A percentile compares a stretch with the other conserved stretches of the same genome.
These are phyloP conservation scores for Coemansia sp. DNA, from an alignment of 192 early-diverging fungal species.

Conservation along the genomic window DNA sequence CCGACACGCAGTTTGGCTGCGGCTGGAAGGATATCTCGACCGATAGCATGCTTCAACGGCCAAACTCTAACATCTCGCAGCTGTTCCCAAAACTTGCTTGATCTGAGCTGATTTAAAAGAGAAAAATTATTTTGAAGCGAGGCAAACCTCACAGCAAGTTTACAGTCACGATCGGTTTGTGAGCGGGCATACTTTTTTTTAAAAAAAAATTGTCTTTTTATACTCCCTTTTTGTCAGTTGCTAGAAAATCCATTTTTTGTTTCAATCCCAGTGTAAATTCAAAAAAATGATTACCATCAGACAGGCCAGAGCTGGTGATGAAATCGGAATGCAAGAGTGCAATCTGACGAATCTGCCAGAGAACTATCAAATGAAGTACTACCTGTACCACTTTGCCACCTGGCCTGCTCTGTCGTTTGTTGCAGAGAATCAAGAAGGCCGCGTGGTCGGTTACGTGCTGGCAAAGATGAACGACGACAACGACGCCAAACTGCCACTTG, in stretches of 20 bases:
- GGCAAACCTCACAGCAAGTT: too few relatives aligned
- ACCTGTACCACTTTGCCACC: constrained; percentile 75
- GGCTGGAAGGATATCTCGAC: constrained; percentile 54
- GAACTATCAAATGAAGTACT: constrained; percentile 99
- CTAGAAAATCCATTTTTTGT: too few relatives aligned
- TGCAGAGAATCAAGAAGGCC: constrained; percentile 87
- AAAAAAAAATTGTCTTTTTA: not conserved
- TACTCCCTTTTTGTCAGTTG: not conserved
- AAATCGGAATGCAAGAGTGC: constrained; percentile 91
- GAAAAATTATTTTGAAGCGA: constrained; percentile 5
- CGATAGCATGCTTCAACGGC: constrained; percentile 1
- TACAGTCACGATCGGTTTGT: too few relatives aligned
- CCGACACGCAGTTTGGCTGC: constrained; percentile 55
- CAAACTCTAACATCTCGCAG: constrained; percentile 8
- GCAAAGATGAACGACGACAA: constrained; percentile 97
- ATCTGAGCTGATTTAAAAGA: not conserved
- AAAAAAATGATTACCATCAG: constrained; percentile 40
- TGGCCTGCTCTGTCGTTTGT: constrained; percentile 96
- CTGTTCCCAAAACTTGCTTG: constrained; percentile 41
- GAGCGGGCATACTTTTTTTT: too few relatives aligned
- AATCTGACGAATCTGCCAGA: constrained; percentile 97
- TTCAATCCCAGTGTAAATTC: too few relatives aligned
- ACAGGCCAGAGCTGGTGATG: constrained; percentile 35
- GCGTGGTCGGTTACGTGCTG: constrained; percentile 95
- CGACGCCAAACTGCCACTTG: constrained; percentile 50